Percentiles rank a stretch among this genome's conserved stretches.
phyloP scores from a whole-genome alignment of 2,329 filamentous ascomycete species.

The Ascochyta pisi region DNA sequence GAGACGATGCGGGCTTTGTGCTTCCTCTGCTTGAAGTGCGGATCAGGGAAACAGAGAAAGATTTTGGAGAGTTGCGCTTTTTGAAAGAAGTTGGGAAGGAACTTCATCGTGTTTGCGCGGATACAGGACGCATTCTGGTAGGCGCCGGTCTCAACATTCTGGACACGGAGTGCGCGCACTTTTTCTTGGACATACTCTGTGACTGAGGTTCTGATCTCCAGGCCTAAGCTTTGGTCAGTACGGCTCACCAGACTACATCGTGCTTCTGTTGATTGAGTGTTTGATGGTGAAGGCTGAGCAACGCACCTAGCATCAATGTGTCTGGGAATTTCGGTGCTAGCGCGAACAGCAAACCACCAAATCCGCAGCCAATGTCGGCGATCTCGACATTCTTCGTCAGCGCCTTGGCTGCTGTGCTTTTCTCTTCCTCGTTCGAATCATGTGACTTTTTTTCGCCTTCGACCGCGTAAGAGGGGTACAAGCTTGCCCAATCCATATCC shows the following conservation, averaged over 20 bases:
- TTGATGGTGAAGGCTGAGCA: not conserved
- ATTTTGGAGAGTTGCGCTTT: slow-evolving; percentile 84
- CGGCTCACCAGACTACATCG: not conserved
- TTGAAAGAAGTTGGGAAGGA: slow-evolving; percentile 95
- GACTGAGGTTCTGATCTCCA: slow-evolving; percentile 92
- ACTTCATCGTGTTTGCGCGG: slow-evolving; percentile 97
- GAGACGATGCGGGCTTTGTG: slow-evolving; percentile 97
- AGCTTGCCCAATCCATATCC: slow-evolving; percentile 88
- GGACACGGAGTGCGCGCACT: slow-evolving; percentile 78
- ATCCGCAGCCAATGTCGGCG: slow-evolving; percentile 96
- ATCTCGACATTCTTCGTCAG: slow-evolving; percentile 80
- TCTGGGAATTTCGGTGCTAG: slow-evolving; percentile 82
- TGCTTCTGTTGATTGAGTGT: not conserved
- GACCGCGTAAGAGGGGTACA: slow-evolving; percentile 75
- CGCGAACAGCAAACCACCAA: slow-evolving; percentile 87
- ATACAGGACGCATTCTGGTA: slow-evolving; percentile 92
- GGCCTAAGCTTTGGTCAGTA: slow-evolving; percentile 59
- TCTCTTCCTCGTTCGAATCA: slow-evolving; percentile 33
- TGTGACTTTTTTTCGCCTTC: slow-evolving; percentile 32
- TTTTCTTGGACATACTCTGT: slow-evolving; percentile 89
- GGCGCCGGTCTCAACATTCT: slow-evolving; percentile 59
- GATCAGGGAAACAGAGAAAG: slow-evolving; percentile 98
- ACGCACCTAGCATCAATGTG: slow-evolving; percentile 78
- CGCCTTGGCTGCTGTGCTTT: slow-evolving; percentile 19
- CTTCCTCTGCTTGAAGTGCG: slow-evolving; percentile 96